A percentile compares a stretch with the other conserved stretches of the same genome.
phyloP scores from a whole-genome alignment of 2,329 filamentous ascomycete species.

The Eutypa lata region DNA sequence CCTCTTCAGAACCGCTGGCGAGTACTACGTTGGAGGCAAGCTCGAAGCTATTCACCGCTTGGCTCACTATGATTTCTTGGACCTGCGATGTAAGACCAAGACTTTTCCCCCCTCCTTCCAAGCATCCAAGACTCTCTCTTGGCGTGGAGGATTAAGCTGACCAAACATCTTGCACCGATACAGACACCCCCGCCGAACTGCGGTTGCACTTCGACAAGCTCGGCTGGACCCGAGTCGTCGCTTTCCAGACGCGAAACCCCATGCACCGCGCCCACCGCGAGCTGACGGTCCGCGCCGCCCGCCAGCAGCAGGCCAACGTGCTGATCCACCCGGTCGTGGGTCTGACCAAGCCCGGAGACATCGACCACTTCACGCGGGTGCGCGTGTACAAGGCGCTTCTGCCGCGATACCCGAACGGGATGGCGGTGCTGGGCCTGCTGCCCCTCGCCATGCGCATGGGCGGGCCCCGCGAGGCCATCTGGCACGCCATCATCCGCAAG shows the following conservation, averaged over 20 bases:
- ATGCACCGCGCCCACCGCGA: slow-evolving; percentile 99
- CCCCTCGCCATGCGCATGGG: slow-evolving; percentile 99
- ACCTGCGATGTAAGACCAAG: slow-evolving; percentile 72
- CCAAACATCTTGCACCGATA: background rate
- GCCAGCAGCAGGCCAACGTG: slow-evolving; percentile 94
- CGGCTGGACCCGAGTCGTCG: slow-evolving; percentile 94
- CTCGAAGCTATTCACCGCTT: slow-evolving; percentile 91
- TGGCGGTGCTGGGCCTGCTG: slow-evolving; percentile 93
- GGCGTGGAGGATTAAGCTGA: slow-evolving; percentile 9
- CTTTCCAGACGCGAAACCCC: slow-evolving; percentile 98
- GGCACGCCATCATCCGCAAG: slow-evolving; percentile 99
- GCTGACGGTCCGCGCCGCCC: slow-evolving; percentile 93
- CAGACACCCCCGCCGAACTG: slow-evolving; percentile 89
- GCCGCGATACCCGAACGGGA: slow-evolving; percentile 96
- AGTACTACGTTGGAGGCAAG: slow-evolving; percentile 95
- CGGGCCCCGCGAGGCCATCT: slow-evolving; percentile 95
- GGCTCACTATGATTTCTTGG: slow-evolving; percentile 99
- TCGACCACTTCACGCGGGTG: slow-evolving; percentile 99
- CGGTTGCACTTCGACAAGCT: slow-evolving; percentile 98
- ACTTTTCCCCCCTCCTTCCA: background rate
- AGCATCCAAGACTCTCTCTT: background rate
- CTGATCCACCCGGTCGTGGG: slow-evolving; percentile 98
- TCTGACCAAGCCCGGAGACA: slow-evolving; percentile 97
- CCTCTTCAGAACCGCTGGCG: slow-evolving; percentile 74
- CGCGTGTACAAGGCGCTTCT: slow-evolving; percentile 97